Percentiles rank a stretch among this genome's conserved stretches.
Evolutionary conservation across 768 basidiomycete genomes (phyloP).

Genomic region (Lactarius tabidus): DNA sequence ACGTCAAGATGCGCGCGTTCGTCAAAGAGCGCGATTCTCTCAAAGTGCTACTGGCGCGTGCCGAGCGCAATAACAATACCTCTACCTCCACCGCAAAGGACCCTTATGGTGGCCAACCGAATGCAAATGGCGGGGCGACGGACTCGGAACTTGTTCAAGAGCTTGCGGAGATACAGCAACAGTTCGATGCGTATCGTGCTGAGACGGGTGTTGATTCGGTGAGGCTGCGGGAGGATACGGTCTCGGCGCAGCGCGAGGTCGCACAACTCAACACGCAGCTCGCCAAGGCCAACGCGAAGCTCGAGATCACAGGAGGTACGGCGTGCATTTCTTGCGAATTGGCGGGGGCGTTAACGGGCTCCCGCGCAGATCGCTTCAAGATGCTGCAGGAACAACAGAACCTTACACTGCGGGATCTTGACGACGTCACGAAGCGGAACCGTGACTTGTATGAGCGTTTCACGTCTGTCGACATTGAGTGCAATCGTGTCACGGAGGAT

Average conservation of each 20-base stretch:
- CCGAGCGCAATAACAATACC: constrained; percentile 34
- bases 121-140: constrained; percentile 3
- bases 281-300: constrained; percentile 81
- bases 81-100: constrained; percentile 13
- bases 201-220: constrained; percentile 80
- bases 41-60: constrained; percentile 64
- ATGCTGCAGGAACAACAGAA: constrained; percentile 66
- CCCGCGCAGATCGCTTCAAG: constrained; percentile 55
- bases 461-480: constrained; percentile 71
- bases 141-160: constrained; percentile 49
- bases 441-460: constrained; percentile 70
- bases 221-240: constrained; percentile 67
- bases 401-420: constrained; percentile 60
- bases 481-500: constrained; percentile 63
- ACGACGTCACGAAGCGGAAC: constrained; percentile 63
- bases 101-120: constrained; percentile 27
- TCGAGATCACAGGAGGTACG: constrained; percentile 73
- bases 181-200: constrained; percentile 74
- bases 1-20: constrained; percentile 70
- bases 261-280: constrained; percentile 60
- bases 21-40: constrained; percentile 87
- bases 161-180: constrained; percentile 66
- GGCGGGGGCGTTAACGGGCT: background rate
- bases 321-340: background rate
- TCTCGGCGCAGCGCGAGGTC: constrained; percentile 60